phyloP scores from a whole-genome alignment of 176 grass and related monocot genomes.

The Phoenix roebelenii region DNA sequence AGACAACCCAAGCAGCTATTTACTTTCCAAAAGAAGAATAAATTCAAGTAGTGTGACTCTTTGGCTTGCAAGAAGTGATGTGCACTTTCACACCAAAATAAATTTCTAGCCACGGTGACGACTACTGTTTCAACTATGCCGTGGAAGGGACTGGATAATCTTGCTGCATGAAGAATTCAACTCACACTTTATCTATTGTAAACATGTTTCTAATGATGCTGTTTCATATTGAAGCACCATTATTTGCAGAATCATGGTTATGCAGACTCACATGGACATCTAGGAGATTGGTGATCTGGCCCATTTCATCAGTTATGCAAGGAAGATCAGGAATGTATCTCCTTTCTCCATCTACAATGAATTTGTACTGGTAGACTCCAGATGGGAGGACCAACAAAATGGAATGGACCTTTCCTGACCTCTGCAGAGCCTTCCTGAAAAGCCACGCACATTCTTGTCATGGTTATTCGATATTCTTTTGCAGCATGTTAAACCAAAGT shows the following conservation, averaged over 20 bases:
- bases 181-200: no score
- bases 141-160: no score
- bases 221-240: not conserved
- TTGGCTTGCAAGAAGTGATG: no score
- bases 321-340: conserved; percentile 76
- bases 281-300: conserved; percentile 76
- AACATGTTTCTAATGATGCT: not conserved
- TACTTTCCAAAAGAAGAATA: not conserved
- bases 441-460: conserved; percentile 11
- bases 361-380: conserved; percentile 84
- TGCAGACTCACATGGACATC: conserved; percentile 75
- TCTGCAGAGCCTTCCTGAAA: conserved; percentile 82
- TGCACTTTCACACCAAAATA: no score
- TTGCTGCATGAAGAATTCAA: no score
- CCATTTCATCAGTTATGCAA: conserved; percentile 63
- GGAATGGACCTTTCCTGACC: conserved; percentile 88
- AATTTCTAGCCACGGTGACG: no score
- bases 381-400: conserved; percentile 80
- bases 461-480: not conserved
- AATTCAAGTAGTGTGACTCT: not conserved
- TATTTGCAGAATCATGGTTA: conserved; percentile 4
- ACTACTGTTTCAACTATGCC: no score
- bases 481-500: not conserved
- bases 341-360: conserved; percentile 77
- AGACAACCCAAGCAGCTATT: not conserved